Conservation (phyloP, 129 eudicot species). For the Lactuca saligna region DNA sequence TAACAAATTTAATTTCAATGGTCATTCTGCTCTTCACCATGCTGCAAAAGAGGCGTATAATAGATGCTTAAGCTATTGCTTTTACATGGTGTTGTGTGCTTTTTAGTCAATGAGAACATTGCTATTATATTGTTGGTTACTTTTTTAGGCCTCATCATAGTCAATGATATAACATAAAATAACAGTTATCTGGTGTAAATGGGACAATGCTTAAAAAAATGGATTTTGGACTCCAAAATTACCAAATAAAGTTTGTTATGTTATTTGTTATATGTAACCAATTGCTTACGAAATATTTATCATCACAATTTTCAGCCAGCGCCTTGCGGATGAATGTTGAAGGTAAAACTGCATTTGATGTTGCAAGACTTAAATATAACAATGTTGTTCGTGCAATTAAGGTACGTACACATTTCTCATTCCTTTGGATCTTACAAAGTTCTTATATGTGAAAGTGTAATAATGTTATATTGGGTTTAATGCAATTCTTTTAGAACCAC, state of each 20-base stretch:
- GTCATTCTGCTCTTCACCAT: conserved; percentile 86
- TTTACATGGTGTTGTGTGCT: conserved; percentile 71
- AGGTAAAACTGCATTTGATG: conserved; percentile 79
- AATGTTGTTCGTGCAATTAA: conserved; percentile 81
- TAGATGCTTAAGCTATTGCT: conserved; percentile 68
- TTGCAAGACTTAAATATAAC: conserved; percentile 67
- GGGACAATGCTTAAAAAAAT: too few species aligned
- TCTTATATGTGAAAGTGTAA: conserved; percentile 1
- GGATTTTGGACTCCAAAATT: too few species aligned
- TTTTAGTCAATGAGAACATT: not conserved
- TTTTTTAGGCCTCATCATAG: not conserved
- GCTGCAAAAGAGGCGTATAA: conserved; percentile 84
- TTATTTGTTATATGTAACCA: not conserved
- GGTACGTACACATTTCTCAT: conserved; percentile 4
- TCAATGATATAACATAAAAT: too few species aligned
- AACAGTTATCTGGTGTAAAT: too few species aligned
- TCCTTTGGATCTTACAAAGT: not conserved
- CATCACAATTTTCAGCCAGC: conserved; percentile 56
- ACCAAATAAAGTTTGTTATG: too few species aligned
- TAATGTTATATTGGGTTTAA: conserved; percentile 13
- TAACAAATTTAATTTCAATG: conserved; percentile 18
- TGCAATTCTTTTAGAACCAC: conserved; percentile 49
- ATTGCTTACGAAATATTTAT: not conserved
- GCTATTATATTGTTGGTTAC: not conserved
- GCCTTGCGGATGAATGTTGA: conserved; percentile 76